A percentile compares a stretch with the other conserved stretches of the same genome.
These are phyloP conservation scores for Debaryomycetaceae sp. DNA, from an alignment of 1,139 yeast genomes.

Conservation along the genomic window DNA sequence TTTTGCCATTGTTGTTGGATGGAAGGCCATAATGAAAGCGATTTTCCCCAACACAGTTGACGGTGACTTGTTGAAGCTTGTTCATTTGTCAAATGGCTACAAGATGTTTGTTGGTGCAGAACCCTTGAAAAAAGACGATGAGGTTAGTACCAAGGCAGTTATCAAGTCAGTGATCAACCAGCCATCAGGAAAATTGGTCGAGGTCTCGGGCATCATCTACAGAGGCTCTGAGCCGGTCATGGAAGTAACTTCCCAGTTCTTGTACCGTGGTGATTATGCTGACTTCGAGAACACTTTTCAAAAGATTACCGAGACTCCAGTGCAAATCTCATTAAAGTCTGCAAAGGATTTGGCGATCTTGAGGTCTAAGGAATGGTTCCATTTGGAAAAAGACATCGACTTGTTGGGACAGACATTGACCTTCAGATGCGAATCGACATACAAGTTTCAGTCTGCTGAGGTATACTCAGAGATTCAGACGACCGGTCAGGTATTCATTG, in stretches of 20 bases:
- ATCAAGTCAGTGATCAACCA: slow-evolving; percentile 87
- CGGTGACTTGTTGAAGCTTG: slow-evolving; percentile 91
- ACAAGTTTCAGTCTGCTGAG: slow-evolving; percentile 71
- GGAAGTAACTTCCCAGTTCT: slow-evolving; percentile 94
- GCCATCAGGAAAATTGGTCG: slow-evolving; percentile 92
- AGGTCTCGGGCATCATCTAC: slow-evolving; percentile 84
- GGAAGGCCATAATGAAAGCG: slow-evolving; percentile 97
- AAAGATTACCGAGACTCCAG: slow-evolving; percentile 82
- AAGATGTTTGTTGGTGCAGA: slow-evolving; percentile 89
- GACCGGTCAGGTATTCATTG: slow-evolving; percentile 79
- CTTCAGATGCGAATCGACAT: slow-evolving; percentile 84
- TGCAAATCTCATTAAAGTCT: slow-evolving; percentile 66
- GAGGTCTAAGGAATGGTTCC: slow-evolving; percentile 97
- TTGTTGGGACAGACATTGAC: slow-evolving; percentile 76
- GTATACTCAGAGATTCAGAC: slow-evolving; percentile 81
- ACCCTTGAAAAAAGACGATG: slow-evolving; percentile 86
- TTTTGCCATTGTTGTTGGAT: slow-evolving; percentile 96
- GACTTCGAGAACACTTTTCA: slow-evolving; percentile 94
- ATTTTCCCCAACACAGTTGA: slow-evolving; percentile 95
- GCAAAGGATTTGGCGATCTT: slow-evolving; percentile 91
- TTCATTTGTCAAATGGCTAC: slow-evolving; percentile 93
- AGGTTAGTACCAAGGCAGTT: slow-evolving; percentile 76
- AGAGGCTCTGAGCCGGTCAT: slow-evolving; percentile 77
- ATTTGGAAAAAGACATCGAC: slow-evolving; percentile 65
- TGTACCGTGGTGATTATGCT: slow-evolving; percentile 86